Base-by-base conservation (phyloP, 2,329 filamentous ascomycete genomes). In the Fusarium sulawesiense region DNA sequence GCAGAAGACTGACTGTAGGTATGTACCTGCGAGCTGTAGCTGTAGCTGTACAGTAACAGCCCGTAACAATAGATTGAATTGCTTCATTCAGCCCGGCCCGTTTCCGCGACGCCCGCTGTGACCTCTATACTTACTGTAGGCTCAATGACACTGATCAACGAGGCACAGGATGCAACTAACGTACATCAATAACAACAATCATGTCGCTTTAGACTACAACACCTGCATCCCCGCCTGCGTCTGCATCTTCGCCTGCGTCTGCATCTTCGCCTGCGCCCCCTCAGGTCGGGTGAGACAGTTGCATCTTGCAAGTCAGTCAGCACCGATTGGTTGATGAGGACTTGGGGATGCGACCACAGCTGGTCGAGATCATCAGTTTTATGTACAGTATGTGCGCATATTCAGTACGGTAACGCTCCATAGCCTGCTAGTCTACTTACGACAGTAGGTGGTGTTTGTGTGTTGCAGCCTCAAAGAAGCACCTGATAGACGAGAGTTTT, bases 71-170 rank as follows among this genome's bases (percentile, higher is more conserved):
- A 37, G 32, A 37, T 37, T 37, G 34, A 47, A 42, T 34, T 56
- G 45, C 54, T 58, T 61, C 47, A 61, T 47, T 53, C 44, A 56
- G 21, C 32, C 72, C 64, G 69, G 73, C 50, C 71, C 73, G 73
- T 65, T 62, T 73, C 73, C 71, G 73, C 67, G 73, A 70, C 64
- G 64, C 68, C 73, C 73, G 71, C 53, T 67, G 66, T 46, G 23
- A 65, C 73, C 73, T 69, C 53, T 67, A 64, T 46, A 45, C 21
- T 55, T 46, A 45, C 21, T 55, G 30, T 50, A 49, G 48, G 7
- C n/a, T 53, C 25, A 54, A 68, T 70, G 27, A 51, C 37, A 46
- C 27, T 44, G 40, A 46, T 54, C 54, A 58, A 48, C 51, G 47
- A 63, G 56, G 58, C 29, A 53, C 29, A 57, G 48, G 46, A 57